phyloP scores from a whole-genome alignment of 768 basidiomycete species.

The Hygrophorus russula region DNA sequence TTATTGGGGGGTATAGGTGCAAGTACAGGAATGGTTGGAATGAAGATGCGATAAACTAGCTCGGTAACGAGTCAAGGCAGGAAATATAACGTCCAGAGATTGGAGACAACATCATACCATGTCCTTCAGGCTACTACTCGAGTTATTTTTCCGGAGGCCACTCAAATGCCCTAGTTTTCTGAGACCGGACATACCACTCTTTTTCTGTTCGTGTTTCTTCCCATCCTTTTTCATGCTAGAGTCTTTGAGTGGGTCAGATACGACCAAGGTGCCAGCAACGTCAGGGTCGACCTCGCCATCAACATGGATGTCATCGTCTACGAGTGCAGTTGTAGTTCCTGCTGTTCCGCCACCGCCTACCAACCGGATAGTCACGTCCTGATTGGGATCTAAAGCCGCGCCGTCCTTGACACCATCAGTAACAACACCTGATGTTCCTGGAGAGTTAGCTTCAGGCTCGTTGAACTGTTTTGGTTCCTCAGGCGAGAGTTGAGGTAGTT shows the following conservation, averaged over 20 bases:
- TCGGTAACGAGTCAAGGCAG: not conserved
- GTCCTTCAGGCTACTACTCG: slow-evolving; percentile 35
- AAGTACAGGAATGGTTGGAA: not conserved
- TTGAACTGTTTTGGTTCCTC: not conserved
- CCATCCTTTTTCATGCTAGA: slow-evolving; percentile 11
- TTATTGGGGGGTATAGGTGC: not conserved
- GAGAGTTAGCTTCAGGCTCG: not conserved
- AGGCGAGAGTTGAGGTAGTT: slow-evolving; percentile 3
- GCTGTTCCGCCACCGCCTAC: slow-evolving; percentile 44
- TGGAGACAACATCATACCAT: slow-evolving; percentile 10
- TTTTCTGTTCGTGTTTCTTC: slow-evolving; percentile 41
- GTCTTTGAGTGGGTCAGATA: slow-evolving; percentile 18
- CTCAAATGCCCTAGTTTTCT: slow-evolving; percentile 42
- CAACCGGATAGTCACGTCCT: slow-evolving; percentile 41
- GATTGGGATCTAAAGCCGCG: slow-evolving; percentile 6
- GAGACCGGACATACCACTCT: slow-evolving; percentile 42
- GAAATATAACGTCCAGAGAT: slow-evolving; percentile 5
- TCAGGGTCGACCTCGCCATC: slow-evolving; percentile 22
- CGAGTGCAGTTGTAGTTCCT: slow-evolving; percentile 21
- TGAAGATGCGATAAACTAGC: not conserved
- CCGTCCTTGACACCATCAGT: slow-evolving; percentile 5
- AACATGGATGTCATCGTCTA: slow-evolving; percentile 22
- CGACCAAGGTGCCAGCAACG: slow-evolving; percentile 15
- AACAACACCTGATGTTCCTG: not conserved
- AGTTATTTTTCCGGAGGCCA: slow-evolving; percentile 41